Evolutionary conservation across 768 basidiomycete genomes (phyloP), one percentile per base, ranked within the genome.

Genomic region (Naematelia aurantialba): DNA sequence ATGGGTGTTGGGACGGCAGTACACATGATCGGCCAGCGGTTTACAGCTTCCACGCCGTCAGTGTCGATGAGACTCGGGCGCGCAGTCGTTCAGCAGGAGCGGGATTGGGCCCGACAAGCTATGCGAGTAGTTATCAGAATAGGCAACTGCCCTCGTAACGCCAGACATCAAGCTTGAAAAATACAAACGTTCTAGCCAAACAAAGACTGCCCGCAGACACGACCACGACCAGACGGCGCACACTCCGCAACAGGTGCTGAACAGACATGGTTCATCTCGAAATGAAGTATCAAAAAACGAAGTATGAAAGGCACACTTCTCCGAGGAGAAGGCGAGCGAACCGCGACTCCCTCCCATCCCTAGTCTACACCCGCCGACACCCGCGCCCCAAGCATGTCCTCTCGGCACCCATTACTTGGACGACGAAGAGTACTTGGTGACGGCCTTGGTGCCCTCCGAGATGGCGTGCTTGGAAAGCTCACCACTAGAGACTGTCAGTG

Each of bases 391-490:
- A 39, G 34, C 34, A 34, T 52, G 21, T n/a, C 19, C 27, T 52
- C 25, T 19, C 25, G 26, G 42, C 44, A 22, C 30, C 52, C 55
- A 55, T 69, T 77, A 75, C 63, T 74, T 77, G 69, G 73, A 39
- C 34, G 34, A 70, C 55, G 73, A 68, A 55, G 77, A 77, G 76
- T 73, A 79, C 80, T 86, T 93, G 75, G 89, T 92, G 66, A 91
- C 90, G 50, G 74, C 69, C 68, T 74, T 73, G 72, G 72, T 94
- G 53, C 92, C 92, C 80, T 94, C 91, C 53, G 89, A 94, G 76
- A 91, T 89, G 64, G 87, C 89, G 78, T 90, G 89, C 82, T 93
- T 94, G 72, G 90, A 88, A 55, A 94, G 85, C 80, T 93, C 91
- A 77, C 90, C 91, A 68, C 65, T 59, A 42, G 19, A 10, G 30